phyloP scores from a whole-genome alignment of 257 asterid species.

The Rhazya stricta region DNA sequence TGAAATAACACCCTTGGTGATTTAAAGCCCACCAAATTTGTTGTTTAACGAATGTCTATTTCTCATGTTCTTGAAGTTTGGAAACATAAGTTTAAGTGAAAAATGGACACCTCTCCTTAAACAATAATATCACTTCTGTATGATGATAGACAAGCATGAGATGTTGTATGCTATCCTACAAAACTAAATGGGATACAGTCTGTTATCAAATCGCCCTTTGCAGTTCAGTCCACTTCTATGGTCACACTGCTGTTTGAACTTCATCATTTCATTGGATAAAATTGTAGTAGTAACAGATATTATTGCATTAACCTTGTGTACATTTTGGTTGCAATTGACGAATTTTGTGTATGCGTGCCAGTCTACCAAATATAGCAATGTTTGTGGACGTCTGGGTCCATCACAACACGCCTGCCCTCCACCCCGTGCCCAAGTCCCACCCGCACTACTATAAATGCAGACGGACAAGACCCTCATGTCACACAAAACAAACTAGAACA shows the following conservation, averaged over 20 bases:
- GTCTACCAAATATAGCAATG: background rate
- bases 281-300: too few relatives aligned
- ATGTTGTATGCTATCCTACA: conserved; percentile 1
- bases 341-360: background rate
- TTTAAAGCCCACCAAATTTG: too few relatives aligned
- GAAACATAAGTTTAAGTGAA: too few relatives aligned
- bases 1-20: too few relatives aligned
- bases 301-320: too few relatives aligned
- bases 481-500: background rate
- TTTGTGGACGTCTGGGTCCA: background rate
- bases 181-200: conserved; percentile 7
- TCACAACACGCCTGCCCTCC: background rate
- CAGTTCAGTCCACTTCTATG: background rate
- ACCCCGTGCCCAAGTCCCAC: background rate
- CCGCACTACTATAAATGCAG: background rate
- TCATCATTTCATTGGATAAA: too few relatives aligned
- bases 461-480: background rate
- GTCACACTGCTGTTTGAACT: too few relatives aligned
- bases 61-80: too few relatives aligned
- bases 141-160: background rate
- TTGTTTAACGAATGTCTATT: too few relatives aligned
- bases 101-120: too few relatives aligned
- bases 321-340: background rate
- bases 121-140: background rate
- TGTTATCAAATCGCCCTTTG: background rate